Evolutionary conservation across 2,329 filamentous ascomycete genomes (phyloP), one percentile per base, ranked within the genome.

Genomic region (Ascochyta viciae-villosae): DNA sequence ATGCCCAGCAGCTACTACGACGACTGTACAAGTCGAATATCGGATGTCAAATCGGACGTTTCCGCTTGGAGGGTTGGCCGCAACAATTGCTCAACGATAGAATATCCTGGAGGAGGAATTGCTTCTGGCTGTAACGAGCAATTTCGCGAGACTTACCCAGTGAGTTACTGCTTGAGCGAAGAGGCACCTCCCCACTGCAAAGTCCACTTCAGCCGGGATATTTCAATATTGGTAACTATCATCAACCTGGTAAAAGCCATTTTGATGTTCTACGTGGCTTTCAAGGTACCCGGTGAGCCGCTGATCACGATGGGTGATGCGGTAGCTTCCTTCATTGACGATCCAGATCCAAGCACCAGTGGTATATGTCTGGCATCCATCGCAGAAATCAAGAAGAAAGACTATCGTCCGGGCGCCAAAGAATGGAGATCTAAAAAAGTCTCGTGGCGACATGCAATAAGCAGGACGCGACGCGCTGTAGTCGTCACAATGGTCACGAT

Each of bases 281-380:
- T 53, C 26, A 7, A 23, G n/a, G 12, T 46, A 2, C 4, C n/a
- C 4, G 35, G 47, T 3, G 23, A 22, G 13, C 51, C 51, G n/a
- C 22, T 49, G n/a, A 13, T 54, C 24, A 72, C 64, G 1, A 58
- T 65, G 8, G 68, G 63, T 22, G 71, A 68, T 55, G 71, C 65
- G 1, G 52, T 70, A 10, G 45, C 58, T 4, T 68, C 61, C 9
- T 73, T 66, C 38, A 53, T 70, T 13, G 50, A 50, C 0, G 6
- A 54, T 1, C 49, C 57, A 15, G 68, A 69, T 43, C 23, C 31
- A 9, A 46, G 37, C 3, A 69, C 65, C 7, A 34, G 19, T 26
- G 57, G 47, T 4, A 38, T 49, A 15, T 58, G 60, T 34, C 35
- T 63, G 13, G 42, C 35, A 1, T 53, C 42, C 37, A 46, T 16